Evolutionary conservation across 1,139 yeast species (phyloP).

Genomic region (Candida tetrigidarum): DNA sequence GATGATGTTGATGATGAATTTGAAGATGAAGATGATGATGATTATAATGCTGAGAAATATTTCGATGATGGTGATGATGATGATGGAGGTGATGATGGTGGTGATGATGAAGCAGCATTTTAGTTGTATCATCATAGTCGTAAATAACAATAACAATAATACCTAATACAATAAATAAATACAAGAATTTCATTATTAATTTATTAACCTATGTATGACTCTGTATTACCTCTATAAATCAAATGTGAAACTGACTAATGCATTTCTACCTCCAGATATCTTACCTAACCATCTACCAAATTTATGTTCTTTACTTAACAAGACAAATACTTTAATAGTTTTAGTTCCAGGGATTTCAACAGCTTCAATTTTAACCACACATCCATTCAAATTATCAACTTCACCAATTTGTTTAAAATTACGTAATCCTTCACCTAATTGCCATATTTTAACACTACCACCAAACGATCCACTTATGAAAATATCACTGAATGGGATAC

Average conservation of each 20-base stretch:
- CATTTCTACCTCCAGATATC: slow-evolving; percentile 45
- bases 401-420: slow-evolving; percentile 59
- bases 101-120: slow-evolving; percentile 86
- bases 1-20: slow-evolving; percentile 59
- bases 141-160: neutral
- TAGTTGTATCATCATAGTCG: slow-evolving; percentile 24
- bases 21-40: slow-evolving; percentile 72
- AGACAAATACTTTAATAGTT: slow-evolving; percentile 61
- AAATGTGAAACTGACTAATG: slow-evolving; percentile 43
- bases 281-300: slow-evolving; percentile 78
- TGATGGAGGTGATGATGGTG: slow-evolving; percentile 77
- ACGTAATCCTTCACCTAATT: slow-evolving; percentile 60
- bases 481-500: slow-evolving; percentile 88
- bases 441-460: slow-evolving; percentile 81
- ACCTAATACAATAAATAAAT: too few relatives aligned
- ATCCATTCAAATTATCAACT: slow-evolving; percentile 66
- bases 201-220: slow-evolving; percentile 1
- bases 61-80: slow-evolving; percentile 81
- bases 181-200: slow-evolving; percentile 2
- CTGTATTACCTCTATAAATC: slow-evolving; percentile 28
- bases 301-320: slow-evolving; percentile 82
- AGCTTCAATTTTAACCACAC: slow-evolving; percentile 68
- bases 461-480: slow-evolving; percentile 89
- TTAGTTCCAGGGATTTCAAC: slow-evolving; percentile 59
- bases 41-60: slow-evolving; percentile 55